Percentiles rank a stretch among this genome's conserved stretches.
phyloP scores from a whole-genome alignment of 2,329 filamentous ascomycete species.

The Talaromyces sp. region DNA sequence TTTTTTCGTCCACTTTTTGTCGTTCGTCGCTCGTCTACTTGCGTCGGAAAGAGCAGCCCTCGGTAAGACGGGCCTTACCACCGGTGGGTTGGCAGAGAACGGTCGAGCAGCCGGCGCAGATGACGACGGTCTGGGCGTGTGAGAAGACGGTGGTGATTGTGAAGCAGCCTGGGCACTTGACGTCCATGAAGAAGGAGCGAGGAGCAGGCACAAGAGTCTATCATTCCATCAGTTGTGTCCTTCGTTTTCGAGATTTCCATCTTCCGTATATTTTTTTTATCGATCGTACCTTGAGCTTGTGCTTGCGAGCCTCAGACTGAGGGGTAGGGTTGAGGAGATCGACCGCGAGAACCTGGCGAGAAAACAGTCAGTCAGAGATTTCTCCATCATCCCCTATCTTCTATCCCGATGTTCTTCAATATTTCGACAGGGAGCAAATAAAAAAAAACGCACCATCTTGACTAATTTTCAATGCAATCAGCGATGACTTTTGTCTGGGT shows the following conservation, averaged over 20 bases:
- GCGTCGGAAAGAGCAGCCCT: slow-evolving; percentile 99
- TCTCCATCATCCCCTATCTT: not conserved
- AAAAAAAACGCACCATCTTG: slow-evolving; percentile 43
- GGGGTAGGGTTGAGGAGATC: slow-evolving; percentile 99
- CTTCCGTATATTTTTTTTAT: not conserved
- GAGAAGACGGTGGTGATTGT: slow-evolving; percentile 99
- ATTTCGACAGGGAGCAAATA: not conserved
- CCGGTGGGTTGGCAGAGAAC: slow-evolving; percentile 99
- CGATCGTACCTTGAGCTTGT: slow-evolving; percentile 96
- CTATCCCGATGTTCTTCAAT: no score
- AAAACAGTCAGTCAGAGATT: slow-evolving; percentile 22
- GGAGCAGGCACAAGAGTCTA: slow-evolving; percentile 92
- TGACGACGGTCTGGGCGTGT: slow-evolving; percentile 99
- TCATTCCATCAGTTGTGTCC: not conserved
- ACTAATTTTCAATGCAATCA: slow-evolving; percentile 43
- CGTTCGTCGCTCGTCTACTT: slow-evolving; percentile 64
- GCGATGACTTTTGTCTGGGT: slow-evolving; percentile 38
- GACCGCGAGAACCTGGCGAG: slow-evolving; percentile 92
- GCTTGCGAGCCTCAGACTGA: slow-evolving; percentile 98
- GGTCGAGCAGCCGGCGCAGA: slow-evolving; percentile 99
- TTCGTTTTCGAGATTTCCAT: not conserved
- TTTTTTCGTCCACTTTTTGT: slow-evolving; percentile 23
- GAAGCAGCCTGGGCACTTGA: slow-evolving; percentile 99
- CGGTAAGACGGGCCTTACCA: slow-evolving; percentile 97
- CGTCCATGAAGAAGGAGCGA: slow-evolving; percentile 99